A percentile compares a stretch with the other conserved stretches of the same genome.
phyloP scores from a whole-genome alignment of 2,329 filamentous ascomycete species.

The Diplocarpon rosae region DNA sequence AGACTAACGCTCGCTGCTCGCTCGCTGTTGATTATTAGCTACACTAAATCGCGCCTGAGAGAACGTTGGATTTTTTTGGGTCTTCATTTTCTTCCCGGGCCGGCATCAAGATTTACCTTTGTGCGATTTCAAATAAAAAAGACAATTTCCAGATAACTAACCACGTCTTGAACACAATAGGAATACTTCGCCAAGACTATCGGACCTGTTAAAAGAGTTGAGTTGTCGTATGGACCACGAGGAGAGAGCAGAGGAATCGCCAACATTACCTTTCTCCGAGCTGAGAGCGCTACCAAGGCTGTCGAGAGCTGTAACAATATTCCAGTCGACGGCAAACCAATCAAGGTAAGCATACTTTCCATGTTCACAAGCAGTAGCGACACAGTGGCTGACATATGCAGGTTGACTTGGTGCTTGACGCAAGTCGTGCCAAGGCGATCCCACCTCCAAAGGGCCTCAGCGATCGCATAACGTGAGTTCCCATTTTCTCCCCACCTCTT shows the following conservation, averaged over 20 bases:
- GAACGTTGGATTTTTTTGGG: conserved; percentile 11
- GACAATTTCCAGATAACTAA: conserved; percentile 50
- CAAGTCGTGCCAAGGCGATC: conserved; percentile 57
- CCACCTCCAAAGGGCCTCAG: conserved; percentile 62
- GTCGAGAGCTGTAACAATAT: conserved; percentile 77
- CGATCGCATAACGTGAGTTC: conserved; percentile 67
- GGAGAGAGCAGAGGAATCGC: conserved; percentile 87
- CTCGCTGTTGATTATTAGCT: conserved; percentile 40
- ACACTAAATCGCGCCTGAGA: conserved; percentile 13
- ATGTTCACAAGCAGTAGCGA: conserved; percentile 26
- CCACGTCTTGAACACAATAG: conserved; percentile 54
- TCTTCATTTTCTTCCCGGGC: conserved; percentile 23
- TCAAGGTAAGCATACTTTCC: conserved; percentile 81
- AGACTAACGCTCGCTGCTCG: conserved; percentile 44
- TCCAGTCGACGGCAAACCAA: conserved; percentile 77
- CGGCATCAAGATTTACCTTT: conserved; percentile 22
- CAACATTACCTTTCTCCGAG: conserved; percentile 73
- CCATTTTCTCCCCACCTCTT: neutral
- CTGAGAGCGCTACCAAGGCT: conserved; percentile 75
- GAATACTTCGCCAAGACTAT: conserved; percentile 89
- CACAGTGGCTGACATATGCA: conserved; percentile 28
- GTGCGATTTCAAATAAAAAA: conserved; percentile 24
- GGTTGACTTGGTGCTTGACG: conserved; percentile 86
- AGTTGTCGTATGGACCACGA: conserved; percentile 86
- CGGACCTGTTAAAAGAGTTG: conserved; percentile 81